Conservation (phyloP, 1,284 basidiomycete genomes). For the Trametes sp. region DNA sequence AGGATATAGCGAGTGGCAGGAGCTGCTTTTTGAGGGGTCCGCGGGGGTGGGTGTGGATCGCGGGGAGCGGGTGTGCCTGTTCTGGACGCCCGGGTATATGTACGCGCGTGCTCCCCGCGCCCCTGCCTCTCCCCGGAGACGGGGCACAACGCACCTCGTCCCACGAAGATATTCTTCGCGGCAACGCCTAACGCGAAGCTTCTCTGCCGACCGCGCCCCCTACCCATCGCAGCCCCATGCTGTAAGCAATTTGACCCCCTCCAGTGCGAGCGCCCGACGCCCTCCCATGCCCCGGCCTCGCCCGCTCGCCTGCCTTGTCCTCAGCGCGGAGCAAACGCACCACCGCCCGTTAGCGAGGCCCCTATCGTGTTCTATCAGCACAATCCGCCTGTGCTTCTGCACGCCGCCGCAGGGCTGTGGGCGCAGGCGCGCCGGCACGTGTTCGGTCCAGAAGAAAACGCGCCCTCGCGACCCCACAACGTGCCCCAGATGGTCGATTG, state of each 20-base stretch:
- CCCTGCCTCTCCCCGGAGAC: background rate
- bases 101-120: background rate
- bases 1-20: background rate
- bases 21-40: background rate
- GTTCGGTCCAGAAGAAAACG: slow-evolving; percentile 1
- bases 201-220: slow-evolving; percentile 11
- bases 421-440: slow-evolving; percentile 10
- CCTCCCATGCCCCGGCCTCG: background rate
- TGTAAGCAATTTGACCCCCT: slow-evolving; percentile 6
- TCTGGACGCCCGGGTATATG: background rate
- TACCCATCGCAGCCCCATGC: background rate
- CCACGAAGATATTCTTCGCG: slow-evolving; percentile 12
- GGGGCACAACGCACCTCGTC: background rate
- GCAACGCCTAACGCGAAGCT: background rate
- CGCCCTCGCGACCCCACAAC: slow-evolving; percentile 13
- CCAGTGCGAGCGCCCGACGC: background rate
- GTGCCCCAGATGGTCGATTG: background rate
- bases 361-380: slow-evolving; percentile 16
- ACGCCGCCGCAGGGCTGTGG: no score
- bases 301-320: background rate
- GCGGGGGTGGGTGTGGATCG: background rate
- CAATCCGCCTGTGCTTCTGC: no score
- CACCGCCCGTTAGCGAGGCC: slow-evolving; percentile 8
- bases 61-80: background rate
- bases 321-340: background rate